These are phyloP conservation scores for Beauveria medogensis DNA, from an alignment of 2,329 filamentous ascomycete species.

Conservation along the genomic window DNA sequence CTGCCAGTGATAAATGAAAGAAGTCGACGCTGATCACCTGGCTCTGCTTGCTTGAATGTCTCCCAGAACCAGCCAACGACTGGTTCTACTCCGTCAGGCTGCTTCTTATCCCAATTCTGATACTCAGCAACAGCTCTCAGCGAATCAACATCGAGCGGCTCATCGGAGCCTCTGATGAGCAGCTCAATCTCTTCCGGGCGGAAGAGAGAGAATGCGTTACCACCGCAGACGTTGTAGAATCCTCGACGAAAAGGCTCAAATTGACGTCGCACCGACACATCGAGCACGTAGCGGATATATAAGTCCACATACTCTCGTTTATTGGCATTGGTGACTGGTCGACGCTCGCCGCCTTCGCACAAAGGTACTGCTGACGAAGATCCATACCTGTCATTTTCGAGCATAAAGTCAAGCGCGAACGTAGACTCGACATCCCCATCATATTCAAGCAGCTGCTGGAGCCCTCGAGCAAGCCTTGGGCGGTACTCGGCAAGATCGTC, in stretches of 20 bases:
- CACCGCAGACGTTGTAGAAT: conserved; percentile 86
- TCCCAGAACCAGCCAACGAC: conserved; percentile 86
- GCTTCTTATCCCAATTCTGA: conserved; percentile 63
- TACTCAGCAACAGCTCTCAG: conserved; percentile 72
- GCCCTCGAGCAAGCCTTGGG: conserved; percentile 65
- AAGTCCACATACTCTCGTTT: conserved; percentile 79
- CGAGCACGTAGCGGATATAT: conserved; percentile 73
- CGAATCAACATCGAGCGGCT: conserved; percentile 68
- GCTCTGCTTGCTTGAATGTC: conserved; percentile 57
- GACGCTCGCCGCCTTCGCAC: conserved; percentile 63
- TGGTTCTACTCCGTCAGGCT: conserved; percentile 51
- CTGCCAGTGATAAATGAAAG: conserved; percentile 84
- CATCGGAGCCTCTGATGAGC: conserved; percentile 76
- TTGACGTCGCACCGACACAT: conserved; percentile 68
- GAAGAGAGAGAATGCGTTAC: conserved; percentile 81
- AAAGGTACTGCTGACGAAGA: conserved; percentile 59
- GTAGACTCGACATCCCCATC: conserved; percentile 75
- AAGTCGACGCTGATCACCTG: conserved; percentile 66
- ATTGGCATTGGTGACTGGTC: conserved; percentile 75
- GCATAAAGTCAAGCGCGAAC: conserved; percentile 75
- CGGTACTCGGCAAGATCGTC: conserved; percentile 78
- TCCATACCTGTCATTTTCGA: conserved; percentile 71
- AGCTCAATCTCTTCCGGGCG: conserved; percentile 87
- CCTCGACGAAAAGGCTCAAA: conserved; percentile 92
- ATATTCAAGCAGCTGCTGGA: conserved; percentile 70